Percentiles rank a stretch among this genome's conserved stretches.
phyloP scores from a whole-genome alignment of 1,284 basidiomycete species.

The Melanopsichium pennsylvanicum region DNA sequence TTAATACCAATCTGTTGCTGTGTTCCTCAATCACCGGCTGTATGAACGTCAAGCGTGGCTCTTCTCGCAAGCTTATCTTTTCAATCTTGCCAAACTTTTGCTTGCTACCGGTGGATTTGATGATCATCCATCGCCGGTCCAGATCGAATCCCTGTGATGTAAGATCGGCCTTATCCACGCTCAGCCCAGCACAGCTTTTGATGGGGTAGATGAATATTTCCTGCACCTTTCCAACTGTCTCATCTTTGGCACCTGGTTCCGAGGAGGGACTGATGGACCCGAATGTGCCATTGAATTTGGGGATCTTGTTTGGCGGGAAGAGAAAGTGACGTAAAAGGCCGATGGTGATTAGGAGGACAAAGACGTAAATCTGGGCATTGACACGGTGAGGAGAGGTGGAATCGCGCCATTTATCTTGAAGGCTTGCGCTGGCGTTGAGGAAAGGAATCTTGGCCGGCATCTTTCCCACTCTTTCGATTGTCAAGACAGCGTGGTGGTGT shows the following conservation, averaged over 20 bases:
- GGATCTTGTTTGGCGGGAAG: not conserved
- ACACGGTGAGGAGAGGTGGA: constrained; percentile 14
- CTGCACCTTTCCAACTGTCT: constrained; percentile 42
- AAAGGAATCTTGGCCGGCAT: constrained; percentile 46
- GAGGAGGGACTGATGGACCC: constrained; percentile 2
- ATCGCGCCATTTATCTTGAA: constrained; percentile 25
- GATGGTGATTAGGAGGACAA: constrained; percentile 23
- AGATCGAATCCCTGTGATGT: constrained; percentile 48
- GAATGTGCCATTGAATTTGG: constrained; percentile 1
- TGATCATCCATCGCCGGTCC: constrained; percentile 54
- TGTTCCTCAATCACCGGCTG: constrained; percentile 28
- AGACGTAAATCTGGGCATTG: constrained; percentile 38
- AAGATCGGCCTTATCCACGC: constrained; percentile 11
- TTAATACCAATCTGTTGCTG: constrained; percentile 12
- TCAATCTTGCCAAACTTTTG: constrained; percentile 9
- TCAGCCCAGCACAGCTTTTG: constrained; percentile 47
- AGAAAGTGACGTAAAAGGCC: constrained; percentile 24
- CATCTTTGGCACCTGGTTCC: constrained; percentile 29
- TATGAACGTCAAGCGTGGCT: constrained; percentile 43
- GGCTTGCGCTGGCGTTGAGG: constrained; percentile 26
- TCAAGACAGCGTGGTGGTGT: not conserved
- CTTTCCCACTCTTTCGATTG: too few species aligned
- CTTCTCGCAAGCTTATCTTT: constrained; percentile 41
- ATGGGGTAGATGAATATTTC: constrained; percentile 53
- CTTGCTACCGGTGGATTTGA: constrained; percentile 4